phyloP scores from a whole-genome alignment of 371 early-diverging fungal genomes.

The Actinomucor elegans region DNA sequence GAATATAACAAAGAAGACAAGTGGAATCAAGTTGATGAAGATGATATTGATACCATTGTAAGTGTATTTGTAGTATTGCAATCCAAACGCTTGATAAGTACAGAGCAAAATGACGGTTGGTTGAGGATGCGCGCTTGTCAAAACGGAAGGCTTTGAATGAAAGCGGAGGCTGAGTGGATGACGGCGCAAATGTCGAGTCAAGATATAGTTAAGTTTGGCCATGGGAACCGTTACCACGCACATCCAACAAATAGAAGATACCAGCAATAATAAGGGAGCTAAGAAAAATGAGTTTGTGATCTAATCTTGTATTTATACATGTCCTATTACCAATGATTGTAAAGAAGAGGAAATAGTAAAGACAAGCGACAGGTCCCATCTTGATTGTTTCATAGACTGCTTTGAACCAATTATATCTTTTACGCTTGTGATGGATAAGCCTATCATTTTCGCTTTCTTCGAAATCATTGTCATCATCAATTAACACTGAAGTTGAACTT shows the following conservation, averaged over 20 bases:
- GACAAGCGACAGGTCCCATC: slow-evolving; percentile 61
- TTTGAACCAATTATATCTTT: slow-evolving; percentile 17
- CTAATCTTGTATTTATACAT: neutral
- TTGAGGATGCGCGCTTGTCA: slow-evolving; percentile 32
- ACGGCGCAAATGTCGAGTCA: slow-evolving; percentile 73
- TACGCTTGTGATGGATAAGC: slow-evolving; percentile 7
- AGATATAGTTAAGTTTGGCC: slow-evolving; percentile 86
- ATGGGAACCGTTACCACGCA: slow-evolving; percentile 91
- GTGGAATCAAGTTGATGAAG: slow-evolving; percentile 87
- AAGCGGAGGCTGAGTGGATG: slow-evolving; percentile 82
- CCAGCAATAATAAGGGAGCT: slow-evolving; percentile 78
- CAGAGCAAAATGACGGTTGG: slow-evolving; percentile 70
- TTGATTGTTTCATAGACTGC: slow-evolving; percentile 27
- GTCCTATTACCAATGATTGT: slow-evolving; percentile 47
- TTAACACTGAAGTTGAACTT: slow-evolving; percentile 2
- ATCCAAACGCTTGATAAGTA: slow-evolving; percentile 77
- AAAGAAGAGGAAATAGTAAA: slow-evolving; percentile 62
- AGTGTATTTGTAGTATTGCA: slow-evolving; percentile 91
- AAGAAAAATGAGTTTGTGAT: neutral
- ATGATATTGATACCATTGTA: slow-evolving; percentile 95
- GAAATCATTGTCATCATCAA: slow-evolving; percentile 19
- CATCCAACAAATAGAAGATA: slow-evolving; percentile 84
- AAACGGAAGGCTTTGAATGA: slow-evolving; percentile 55
- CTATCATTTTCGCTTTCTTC: slow-evolving; percentile 15
- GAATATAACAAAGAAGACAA: slow-evolving; percentile 77